Base-by-base conservation (phyloP, 148 eudicot genomes). In the Fagopyrum homotropicum region DNA sequence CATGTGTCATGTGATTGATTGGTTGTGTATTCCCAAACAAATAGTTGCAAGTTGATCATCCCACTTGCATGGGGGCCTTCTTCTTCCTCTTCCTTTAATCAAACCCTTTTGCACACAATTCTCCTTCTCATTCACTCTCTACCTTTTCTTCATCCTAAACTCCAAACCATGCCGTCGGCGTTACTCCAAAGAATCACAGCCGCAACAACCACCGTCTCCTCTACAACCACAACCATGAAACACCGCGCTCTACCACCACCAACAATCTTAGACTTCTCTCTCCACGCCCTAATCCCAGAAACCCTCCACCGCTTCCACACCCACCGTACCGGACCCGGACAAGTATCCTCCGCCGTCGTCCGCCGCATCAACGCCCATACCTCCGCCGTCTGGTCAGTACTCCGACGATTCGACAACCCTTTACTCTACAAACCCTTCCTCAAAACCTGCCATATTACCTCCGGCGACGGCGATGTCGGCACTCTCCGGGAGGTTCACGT, bases 361-460 rank as follows among this genome's bases (percentile, higher is more conserved):
- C 86, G 84, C 46, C 63, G 81, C 51, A 78, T 92, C 78, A 56
- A 79, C 63, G 94, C 97, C 8, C 89, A 94, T 0, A 76, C 82
- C 14, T 30, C 77, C 19, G 63, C 80, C 15, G 94, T 89, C 4
- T 92, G 97, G 97, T 80, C 82, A 5, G 76, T 92, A 1, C 86
- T 92, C 30, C 86, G 94, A 7, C 88, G 83, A 9, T 92, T 92
- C 76, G 92, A 92, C 80, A 84, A 89, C 75, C 97, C 97, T 0
- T 92, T 89, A 35, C 79, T 82, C 7, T 92, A 92, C 88, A 92
- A 92, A 61, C 89, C 86, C 84, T 92, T 92, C 75, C 80, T 92
- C 55, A 86, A 88, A 30, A 85, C 86, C 85, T 89, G 97, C 78
- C 84, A 82, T 9, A 76, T 92, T 69, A 81, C 88, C 69, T 71